A percentile compares a stretch with the other conserved stretches of the same genome.
phyloP scores from a whole-genome alignment of 257 asterid genomes.

The Paraleonurus japonicus region DNA sequence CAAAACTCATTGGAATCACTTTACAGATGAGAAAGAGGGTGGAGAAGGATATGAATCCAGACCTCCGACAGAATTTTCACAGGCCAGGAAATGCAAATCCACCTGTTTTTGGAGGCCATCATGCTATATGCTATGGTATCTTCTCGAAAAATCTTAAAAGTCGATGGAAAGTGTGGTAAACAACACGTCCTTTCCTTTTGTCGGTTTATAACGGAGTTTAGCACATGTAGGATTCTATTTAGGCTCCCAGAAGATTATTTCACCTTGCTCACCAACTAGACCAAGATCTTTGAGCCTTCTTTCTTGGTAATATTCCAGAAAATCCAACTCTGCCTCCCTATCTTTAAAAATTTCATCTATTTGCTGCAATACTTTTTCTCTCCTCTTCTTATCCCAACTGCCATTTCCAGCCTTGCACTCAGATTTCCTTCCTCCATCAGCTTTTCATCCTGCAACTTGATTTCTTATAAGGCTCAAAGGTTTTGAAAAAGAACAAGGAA shows the following conservation, averaged over 20 bases:
- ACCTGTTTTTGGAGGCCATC: background rate
- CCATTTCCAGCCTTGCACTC: slow-evolving; percentile 63
- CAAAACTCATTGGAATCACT: background rate
- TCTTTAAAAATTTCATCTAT: slow-evolving; percentile 61
- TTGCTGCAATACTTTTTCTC: slow-evolving; percentile 88
- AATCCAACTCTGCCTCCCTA: slow-evolving; percentile 70
- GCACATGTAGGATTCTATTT: slow-evolving; percentile 32
- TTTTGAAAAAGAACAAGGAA: background rate
- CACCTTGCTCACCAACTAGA: slow-evolving; percentile 96
- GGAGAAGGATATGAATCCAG: background rate
- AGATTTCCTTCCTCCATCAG: slow-evolving; percentile 61
- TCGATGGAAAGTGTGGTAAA: background rate
- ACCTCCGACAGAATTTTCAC: background rate
- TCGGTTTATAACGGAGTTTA: slow-evolving; percentile 9
- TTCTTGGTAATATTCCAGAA: slow-evolving; percentile 84
- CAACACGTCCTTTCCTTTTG: background rate
- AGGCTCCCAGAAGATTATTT: slow-evolving; percentile 93
- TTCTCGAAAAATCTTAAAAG: background rate
- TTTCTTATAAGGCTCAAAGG: background rate
- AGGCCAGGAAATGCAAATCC: background rate
- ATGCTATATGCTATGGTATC: background rate
- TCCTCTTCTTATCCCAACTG: slow-evolving; percentile 75
- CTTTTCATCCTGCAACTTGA: slow-evolving; percentile 69
- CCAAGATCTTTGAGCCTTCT: slow-evolving; percentile 93
- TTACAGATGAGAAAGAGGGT: background rate